Evolutionary conservation across 495 filamentous ascomycete species (phyloP).

Genomic region (Hypoxylon lienhwacheense): DNA sequence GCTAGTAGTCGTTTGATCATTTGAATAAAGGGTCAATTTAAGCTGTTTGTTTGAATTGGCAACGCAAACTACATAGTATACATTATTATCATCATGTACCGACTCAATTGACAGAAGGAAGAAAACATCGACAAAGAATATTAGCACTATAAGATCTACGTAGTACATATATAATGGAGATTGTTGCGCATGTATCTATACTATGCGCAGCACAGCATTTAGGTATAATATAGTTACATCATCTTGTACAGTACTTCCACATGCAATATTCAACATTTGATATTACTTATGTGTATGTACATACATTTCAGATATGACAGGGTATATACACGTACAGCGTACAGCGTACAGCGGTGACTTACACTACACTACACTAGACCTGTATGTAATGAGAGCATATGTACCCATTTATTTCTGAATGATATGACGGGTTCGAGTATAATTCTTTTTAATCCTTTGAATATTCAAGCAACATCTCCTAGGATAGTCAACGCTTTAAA

Average conservation of each 20-base stretch:
- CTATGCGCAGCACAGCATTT: conserved; percentile 12
- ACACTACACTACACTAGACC: too few relatives aligned
- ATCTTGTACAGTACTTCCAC: conserved; percentile 12
- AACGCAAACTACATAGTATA: conserved; percentile 2
- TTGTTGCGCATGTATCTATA: neutral
- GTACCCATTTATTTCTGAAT: too few relatives aligned
- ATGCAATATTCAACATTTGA: conserved; percentile 4
- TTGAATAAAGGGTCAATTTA: too few relatives aligned
- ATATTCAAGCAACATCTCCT: too few relatives aligned
- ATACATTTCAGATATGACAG: too few relatives aligned
- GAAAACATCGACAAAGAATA: conserved; percentile 19
- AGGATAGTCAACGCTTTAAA: too few relatives aligned
- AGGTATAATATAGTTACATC: conserved; percentile 13
- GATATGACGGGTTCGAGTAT: too few relatives aligned
- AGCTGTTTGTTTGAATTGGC: conserved; percentile 9
- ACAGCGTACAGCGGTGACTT: too few relatives aligned
- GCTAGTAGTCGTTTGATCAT: too few relatives aligned
- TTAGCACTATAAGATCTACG: conserved; percentile 9
- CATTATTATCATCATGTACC: neutral
- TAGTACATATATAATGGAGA: neutral
- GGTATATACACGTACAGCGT: too few relatives aligned
- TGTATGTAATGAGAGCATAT: too few relatives aligned
- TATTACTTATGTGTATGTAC: neutral
- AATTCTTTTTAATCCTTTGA: too few relatives aligned
- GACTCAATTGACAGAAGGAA: conserved; percentile 12